Conservation (phyloP, 306 rosid genomes). For the Luffa aegyptiaca region DNA sequence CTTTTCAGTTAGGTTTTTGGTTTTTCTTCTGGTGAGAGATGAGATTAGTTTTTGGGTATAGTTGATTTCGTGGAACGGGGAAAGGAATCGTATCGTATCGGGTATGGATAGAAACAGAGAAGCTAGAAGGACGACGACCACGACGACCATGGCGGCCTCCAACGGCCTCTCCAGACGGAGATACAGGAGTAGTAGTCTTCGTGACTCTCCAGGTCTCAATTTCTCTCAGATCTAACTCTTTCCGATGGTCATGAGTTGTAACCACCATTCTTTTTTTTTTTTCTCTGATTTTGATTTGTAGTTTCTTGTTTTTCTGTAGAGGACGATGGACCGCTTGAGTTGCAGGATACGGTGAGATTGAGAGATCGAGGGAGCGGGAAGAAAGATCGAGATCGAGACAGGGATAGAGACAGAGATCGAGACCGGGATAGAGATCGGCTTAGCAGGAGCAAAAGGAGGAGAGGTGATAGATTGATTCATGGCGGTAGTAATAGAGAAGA, state of each 20-base stretch:
- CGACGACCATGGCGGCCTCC: constrained; percentile 36
- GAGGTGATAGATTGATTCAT: constrained; percentile 75
- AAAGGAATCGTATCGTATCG: neutral
- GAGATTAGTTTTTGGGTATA: constrained; percentile 11
- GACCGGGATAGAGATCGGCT: constrained; percentile 78
- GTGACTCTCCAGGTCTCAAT: constrained; percentile 85
- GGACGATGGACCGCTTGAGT: constrained; percentile 76
- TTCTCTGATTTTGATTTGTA: constrained; percentile 13
- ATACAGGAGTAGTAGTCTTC: constrained; percentile 56
- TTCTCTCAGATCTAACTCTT: constrained; percentile 46
- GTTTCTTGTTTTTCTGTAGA: constrained; percentile 27
- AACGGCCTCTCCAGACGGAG: constrained; percentile 76
- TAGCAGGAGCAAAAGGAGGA: constrained; percentile 66
- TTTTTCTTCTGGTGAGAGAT: constrained; percentile 10
- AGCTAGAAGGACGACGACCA: constrained; percentile 36
- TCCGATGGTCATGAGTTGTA: neutral
- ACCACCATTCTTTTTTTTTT: neutral
- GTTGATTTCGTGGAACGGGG: constrained; percentile 21
- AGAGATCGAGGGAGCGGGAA: constrained; percentile 66
- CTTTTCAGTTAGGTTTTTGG: constrained; percentile 26
- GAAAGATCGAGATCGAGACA: constrained; percentile 54
- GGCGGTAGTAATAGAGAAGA: constrained; percentile 58
- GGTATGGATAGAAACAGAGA: constrained; percentile 91
- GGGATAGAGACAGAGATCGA: constrained; percentile 61
- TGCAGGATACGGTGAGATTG: constrained; percentile 70